phyloP scores from a whole-genome alignment of 2,329 filamentous ascomycete species.

The Diaporthe amygdali region DNA sequence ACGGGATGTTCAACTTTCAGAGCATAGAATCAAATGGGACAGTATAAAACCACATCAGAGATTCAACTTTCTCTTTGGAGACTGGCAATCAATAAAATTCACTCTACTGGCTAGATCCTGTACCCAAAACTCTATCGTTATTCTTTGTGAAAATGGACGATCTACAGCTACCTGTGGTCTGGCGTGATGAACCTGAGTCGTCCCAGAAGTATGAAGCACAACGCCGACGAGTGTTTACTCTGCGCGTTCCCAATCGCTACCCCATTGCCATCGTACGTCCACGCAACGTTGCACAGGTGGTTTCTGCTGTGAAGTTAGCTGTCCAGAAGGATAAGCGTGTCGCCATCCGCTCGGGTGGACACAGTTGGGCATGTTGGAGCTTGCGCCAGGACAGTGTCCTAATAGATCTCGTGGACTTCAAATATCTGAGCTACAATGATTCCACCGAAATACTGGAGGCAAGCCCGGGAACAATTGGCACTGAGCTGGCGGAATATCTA shows the following conservation, averaged over 20 bases:
- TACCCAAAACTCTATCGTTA: accelerated
- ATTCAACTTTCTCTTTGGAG: too few relatives aligned
- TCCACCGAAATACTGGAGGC: not conserved
- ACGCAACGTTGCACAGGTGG: not conserved
- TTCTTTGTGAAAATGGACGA: not conserved
- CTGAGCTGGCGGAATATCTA: not conserved
- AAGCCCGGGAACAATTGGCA: not conserved
- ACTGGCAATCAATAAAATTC: not conserved
- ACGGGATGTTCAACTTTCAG: not conserved
- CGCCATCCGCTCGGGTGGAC: not conserved
- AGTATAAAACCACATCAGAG: not conserved
- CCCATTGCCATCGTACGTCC: not conserved
- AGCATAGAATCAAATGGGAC: not conserved
- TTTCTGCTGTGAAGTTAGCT: not conserved
- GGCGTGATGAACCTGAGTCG: not conserved
- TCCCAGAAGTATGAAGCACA: not conserved
- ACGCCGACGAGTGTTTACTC: not conserved
- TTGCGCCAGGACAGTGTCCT: not conserved
- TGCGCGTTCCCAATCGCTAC: not conserved
- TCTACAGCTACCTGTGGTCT: not conserved
- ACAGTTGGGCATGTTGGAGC: not conserved
- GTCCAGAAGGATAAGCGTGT: not conserved
- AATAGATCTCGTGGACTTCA: not conserved
- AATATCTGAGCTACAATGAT: not conserved
- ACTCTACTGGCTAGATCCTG: too few relatives aligned